Evolutionary conservation across 2,329 filamentous ascomycete genomes (phyloP).

Genomic region (Talaromyces piceae): DNA sequence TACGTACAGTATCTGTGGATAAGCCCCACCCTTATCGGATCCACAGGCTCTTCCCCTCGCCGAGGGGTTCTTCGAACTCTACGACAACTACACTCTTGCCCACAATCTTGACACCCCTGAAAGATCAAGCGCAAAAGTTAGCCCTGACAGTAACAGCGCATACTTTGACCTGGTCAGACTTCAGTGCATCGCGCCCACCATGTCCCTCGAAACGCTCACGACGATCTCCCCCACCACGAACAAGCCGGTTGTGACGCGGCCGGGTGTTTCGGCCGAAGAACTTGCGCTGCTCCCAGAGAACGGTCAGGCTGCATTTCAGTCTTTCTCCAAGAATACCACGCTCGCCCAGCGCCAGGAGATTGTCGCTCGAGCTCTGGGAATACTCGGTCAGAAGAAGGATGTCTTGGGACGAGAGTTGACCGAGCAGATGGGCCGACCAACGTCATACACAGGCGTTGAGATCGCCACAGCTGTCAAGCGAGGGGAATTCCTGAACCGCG

Average conservation of each 20-base stretch:
- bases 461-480: conserved; percentile 77
- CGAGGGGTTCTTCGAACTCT: background rate
- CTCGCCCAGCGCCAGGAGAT: conserved; percentile 71
- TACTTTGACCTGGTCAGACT: background rate
- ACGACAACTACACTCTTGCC: background rate
- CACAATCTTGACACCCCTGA: background rate
- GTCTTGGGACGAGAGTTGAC: conserved; percentile 78
- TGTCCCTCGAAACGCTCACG: conserved; percentile 53
- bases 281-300: conserved; percentile 63
- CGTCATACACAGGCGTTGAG: conserved; percentile 77
- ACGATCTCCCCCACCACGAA: conserved; percentile 91
- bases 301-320: conserved; percentile 67
- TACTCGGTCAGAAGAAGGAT: conserved; percentile 65
- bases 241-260: conserved; percentile 70
- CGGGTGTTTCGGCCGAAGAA: conserved; percentile 63
- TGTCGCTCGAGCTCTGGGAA: conserved; percentile 67
- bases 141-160: background rate
- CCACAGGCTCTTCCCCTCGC: background rate
- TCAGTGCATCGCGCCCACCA: conserved; percentile 11
- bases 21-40: background rate
- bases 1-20: background rate
- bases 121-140: background rate
- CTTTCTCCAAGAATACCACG: conserved; percentile 69
- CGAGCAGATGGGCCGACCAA: conserved; percentile 90
- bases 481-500: conserved; percentile 76